Evolutionary conservation across 176 grass and related monocot genomes (phyloP).

Genomic region (Ensete glaucum): DNA sequence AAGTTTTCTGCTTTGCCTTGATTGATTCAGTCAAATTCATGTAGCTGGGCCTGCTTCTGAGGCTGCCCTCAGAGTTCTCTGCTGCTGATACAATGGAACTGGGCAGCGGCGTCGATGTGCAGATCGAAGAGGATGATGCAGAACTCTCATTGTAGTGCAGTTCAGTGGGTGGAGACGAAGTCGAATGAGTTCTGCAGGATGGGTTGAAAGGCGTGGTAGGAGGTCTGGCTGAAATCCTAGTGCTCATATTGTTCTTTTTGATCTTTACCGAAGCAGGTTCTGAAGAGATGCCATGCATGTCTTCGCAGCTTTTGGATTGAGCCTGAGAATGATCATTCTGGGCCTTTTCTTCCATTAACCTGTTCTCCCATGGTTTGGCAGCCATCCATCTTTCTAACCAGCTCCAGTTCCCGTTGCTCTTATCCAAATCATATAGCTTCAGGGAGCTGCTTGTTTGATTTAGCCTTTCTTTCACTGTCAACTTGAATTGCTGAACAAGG

Average conservation of each 20-base stretch:
- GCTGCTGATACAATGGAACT: conserved; percentile 20
- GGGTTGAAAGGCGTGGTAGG: conserved; percentile 2
- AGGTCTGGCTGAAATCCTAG: conserved; percentile 2
- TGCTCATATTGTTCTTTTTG: conserved; percentile 4
- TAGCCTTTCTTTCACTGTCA: not conserved
- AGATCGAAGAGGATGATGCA: conserved; percentile 45
- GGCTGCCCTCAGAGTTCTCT: conserved; percentile 34
- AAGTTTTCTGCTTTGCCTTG: conserved; percentile 57
- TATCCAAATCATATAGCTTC: not conserved
- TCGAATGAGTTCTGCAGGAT: conserved; percentile 33
- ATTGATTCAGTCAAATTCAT: conserved; percentile 88
- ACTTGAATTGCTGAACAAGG: not conserved
- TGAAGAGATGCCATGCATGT: not conserved
- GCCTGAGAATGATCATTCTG: not conserved
- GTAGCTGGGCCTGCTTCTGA: conserved; percentile 52
- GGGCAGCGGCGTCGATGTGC: conserved; percentile 23
- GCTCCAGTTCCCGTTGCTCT: conserved; percentile 3
- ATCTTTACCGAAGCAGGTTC: conserved; percentile 3
- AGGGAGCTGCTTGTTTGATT: not conserved
- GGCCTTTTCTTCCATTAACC: conserved; percentile 4
- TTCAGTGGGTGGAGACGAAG: conserved; percentile 51
- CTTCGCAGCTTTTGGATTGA: not conserved
- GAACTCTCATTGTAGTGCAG: conserved; percentile 71
- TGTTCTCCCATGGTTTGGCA: conserved; percentile 14
- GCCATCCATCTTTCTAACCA: conserved; percentile 11